These are phyloP conservation scores for Tricholoma flavovirens DNA, from an alignment of 768 basidiomycete genomes.

Conservation along the genomic window DNA sequence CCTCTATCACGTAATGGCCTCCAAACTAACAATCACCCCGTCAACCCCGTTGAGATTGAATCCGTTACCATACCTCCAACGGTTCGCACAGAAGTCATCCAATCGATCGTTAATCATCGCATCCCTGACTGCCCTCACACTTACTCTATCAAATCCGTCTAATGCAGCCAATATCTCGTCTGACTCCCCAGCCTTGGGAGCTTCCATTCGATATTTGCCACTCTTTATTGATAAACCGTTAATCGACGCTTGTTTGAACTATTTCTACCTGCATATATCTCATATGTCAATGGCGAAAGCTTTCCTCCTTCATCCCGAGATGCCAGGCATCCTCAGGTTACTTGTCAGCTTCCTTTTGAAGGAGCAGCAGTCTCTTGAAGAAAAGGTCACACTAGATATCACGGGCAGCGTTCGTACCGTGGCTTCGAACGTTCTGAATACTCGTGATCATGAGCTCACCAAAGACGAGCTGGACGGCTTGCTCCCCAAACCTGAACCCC, in stretches of 20 bases:
- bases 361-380: constrained; percentile 58
- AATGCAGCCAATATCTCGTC: constrained; percentile 51
- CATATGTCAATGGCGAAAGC: constrained; percentile 70
- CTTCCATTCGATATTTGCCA: constrained; percentile 68
- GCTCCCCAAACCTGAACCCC: constrained; percentile 59
- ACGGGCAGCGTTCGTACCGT: constrained; percentile 53
- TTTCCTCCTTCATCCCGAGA: constrained; percentile 64
- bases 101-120: constrained; percentile 77
- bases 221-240: constrained; percentile 65
- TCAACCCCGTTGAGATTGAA: constrained; percentile 29
- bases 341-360: constrained; percentile 61
- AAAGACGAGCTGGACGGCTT: constrained; percentile 62
- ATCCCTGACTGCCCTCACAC: constrained; percentile 52
- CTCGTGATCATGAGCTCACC: constrained; percentile 61
- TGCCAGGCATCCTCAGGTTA: constrained; percentile 65
- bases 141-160: constrained; percentile 54
- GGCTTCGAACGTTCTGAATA: constrained; percentile 41
- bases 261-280: constrained; percentile 70
- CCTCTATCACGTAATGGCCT: constrained; percentile 59
- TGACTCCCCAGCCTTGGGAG: constrained; percentile 53
- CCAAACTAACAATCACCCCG: constrained; percentile 32
- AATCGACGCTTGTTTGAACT: constrained; percentile 68
- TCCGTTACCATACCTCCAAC: constrained; percentile 53
- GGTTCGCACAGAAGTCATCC: constrained; percentile 48
- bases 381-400: constrained; percentile 59